Base-by-base conservation (phyloP, 352 stramenopile species). In the Phytophthora hybrid region DNA sequence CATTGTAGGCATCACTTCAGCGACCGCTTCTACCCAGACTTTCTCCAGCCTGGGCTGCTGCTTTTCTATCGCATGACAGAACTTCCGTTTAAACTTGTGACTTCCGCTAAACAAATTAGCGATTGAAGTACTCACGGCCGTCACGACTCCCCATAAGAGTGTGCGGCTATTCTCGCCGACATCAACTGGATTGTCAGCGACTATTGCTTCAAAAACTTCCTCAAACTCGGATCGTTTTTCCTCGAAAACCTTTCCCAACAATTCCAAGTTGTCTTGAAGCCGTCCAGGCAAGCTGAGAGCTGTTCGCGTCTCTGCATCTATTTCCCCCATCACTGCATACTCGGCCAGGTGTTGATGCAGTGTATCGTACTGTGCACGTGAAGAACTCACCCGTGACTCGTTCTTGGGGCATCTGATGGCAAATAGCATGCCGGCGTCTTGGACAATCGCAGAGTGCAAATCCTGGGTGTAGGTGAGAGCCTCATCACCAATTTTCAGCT, bases 231-330 rank as follows among this genome's bases (percentile, higher is more conserved):
- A 37, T 4, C 0, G n/a, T 16, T 65, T 3, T 16, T n/a, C 10
- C 58, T 39, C 19, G 9, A 53, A 60, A 11, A 44, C 31, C 1
- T 31, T 18, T 4, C 66, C 9, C 19, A 78, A 6, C 10, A 18
- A 0, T 18, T 69, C 53, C 71, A 78, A 67, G 13, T 75, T 29
- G 0, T 11, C 4, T 65, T 78, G 72, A n/a, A 76, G 46, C 1
- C 67, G 61, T 4, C 62, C 21, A 5, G 61, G 66, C 18, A 78
- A 16, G 34, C 34, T 31, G 11, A 75, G 47, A 21, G 34, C 9
- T 41, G 34, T 41, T 10, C 9, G 34, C 14, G 34, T 41, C 14
- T 41, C 34, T 10, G 13, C 34, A 2, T 41, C 8, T 13, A 41
- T 10, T 16, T 14, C 8, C 8, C 4, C 6, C 8, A 54, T 4